These are phyloP conservation scores for Echinosophora koreensis DNA, from an alignment of 306 rosid species.

Conservation along the genomic window DNA sequence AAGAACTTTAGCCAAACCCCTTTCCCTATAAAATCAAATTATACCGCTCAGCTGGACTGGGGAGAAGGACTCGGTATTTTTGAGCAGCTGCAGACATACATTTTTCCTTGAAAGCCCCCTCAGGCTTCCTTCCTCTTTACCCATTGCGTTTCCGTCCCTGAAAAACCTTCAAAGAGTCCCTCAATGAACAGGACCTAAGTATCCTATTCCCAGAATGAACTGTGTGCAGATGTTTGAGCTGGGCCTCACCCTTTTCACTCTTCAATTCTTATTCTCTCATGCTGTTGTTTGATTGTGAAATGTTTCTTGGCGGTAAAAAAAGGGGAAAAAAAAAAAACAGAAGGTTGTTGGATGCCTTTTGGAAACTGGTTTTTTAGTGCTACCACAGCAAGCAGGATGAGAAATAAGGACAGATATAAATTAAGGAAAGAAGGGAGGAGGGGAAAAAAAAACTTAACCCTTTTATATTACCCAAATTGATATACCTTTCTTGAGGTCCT, in stretches of 20 bases:
- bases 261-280: neutral
- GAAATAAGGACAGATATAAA: neutral
- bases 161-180: conserved; percentile 17
- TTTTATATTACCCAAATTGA: neutral
- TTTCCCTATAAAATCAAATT: conserved; percentile 18
- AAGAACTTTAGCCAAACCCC: neutral
- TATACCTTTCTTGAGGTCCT: conserved; percentile 1
- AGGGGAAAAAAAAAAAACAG: neutral
- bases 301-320: neutral
- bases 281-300: conserved; percentile 14
- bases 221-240: conserved; percentile 31
- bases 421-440: neutral
- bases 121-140: conserved; percentile 20
- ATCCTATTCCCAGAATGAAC: conserved; percentile 18
- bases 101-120: neutral
- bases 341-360: neutral
- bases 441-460: neutral
- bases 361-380: neutral
- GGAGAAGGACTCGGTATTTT: conserved; percentile 22
- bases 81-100: conserved; percentile 1
- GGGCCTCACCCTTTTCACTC: neutral
- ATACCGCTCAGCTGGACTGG: conserved; percentile 21
- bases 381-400: neutral
- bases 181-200: conserved; percentile 18
- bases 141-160: conserved; percentile 19